These are phyloP conservation scores for Salicornia ramosissima DNA, from an alignment of 148 eudicot genomes.

Conservation along the genomic window DNA sequence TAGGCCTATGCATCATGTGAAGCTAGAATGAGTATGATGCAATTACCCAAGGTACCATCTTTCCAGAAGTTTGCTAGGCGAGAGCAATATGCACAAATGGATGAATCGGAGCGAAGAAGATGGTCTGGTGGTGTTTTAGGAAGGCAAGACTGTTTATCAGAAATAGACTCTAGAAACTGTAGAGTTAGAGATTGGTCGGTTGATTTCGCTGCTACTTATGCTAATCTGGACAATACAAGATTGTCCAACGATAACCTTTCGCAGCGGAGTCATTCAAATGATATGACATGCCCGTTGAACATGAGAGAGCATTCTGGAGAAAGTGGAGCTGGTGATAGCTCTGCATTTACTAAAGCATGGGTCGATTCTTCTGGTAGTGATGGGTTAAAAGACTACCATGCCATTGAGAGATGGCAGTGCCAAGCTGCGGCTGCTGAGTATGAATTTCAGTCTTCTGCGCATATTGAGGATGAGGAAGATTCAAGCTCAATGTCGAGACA, in stretches of 20 bases:
- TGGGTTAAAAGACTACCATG: constrained; percentile 79
- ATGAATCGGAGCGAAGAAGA: constrained; percentile 61
- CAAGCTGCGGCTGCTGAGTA: constrained; percentile 97
- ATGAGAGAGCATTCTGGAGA: constrained; percentile 82
- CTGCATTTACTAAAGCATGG: constrained; percentile 92
- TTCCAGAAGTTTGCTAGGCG: constrained; percentile 94
- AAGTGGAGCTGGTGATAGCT: constrained; percentile 69
- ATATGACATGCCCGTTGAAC: constrained; percentile 51
- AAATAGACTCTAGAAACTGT: constrained; percentile 95
- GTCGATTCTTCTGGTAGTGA: constrained; percentile 78
- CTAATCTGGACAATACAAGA: constrained; percentile 66
- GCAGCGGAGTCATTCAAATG: constrained; percentile 79
- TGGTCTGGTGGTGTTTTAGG: constrained; percentile 68
- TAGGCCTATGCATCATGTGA: constrained; percentile 90
- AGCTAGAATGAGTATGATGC: constrained; percentile 56
- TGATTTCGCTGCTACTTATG: constrained; percentile 82
- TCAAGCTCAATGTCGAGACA: constrained; percentile 53
- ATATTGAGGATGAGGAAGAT: constrained; percentile 71
- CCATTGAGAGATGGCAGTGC: constrained; percentile 97
- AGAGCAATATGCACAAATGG: constrained; percentile 68
- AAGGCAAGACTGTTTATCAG: constrained; percentile 79
- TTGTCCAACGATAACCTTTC: constrained; percentile 63
- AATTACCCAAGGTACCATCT: constrained; percentile 89
- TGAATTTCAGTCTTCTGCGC: constrained; percentile 52
- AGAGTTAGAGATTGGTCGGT: constrained; percentile 98